These are phyloP conservation scores for Kandelia obovata DNA, from an alignment of 345 rosid genomes.

Conservation along the genomic window DNA sequence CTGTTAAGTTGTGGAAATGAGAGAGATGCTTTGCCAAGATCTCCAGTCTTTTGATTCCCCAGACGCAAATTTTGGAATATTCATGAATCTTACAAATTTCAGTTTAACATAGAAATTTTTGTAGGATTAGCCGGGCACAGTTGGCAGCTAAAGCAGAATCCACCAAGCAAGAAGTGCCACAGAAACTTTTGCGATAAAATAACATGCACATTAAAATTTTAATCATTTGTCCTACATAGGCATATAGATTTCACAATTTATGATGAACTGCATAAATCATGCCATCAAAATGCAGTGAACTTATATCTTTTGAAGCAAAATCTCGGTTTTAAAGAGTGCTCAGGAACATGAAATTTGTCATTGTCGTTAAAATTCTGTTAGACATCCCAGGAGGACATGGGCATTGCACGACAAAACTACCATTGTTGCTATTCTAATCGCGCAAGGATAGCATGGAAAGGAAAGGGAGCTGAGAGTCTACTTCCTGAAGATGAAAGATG, in stretches of 20 bases:
- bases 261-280: background rate
- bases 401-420: too few species aligned
- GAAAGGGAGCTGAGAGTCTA: too few species aligned
- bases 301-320: too few species aligned
- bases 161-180: background rate
- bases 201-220: background rate
- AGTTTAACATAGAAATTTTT: background rate
- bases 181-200: background rate
- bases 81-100: slow-evolving; percentile 1
- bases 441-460: too few species aligned
- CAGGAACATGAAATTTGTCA: too few species aligned
- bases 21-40: background rate
- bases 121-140: too few species aligned
- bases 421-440: too few species aligned
- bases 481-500: too few species aligned
- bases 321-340: too few species aligned
- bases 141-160: background rate
- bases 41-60: background rate
- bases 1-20: slow-evolving; percentile 37
- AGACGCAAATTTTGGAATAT: background rate
- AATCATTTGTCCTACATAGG: background rate
- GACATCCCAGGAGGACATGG: too few species aligned
- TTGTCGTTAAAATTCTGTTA: too few species aligned
- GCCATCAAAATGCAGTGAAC: too few species aligned
- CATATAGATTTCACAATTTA: background rate